Percentiles rank a stretch among this genome's conserved stretches.
These are phyloP conservation scores for Davidsoniella australis DNA, from an alignment of 2,329 filamentous ascomycete species.

Conservation along the genomic window DNA sequence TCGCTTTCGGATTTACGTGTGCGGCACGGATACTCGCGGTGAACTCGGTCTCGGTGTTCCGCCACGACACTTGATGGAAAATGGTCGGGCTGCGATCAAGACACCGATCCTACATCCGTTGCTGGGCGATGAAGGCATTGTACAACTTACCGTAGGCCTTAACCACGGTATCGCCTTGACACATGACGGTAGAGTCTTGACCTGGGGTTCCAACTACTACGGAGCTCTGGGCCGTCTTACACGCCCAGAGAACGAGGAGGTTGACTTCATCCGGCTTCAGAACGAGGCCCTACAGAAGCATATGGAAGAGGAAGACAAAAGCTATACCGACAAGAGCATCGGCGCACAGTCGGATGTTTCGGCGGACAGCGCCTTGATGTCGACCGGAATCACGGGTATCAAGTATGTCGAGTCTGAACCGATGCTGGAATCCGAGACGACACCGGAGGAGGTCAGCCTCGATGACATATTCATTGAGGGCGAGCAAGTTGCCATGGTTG, in stretches of 20 bases:
- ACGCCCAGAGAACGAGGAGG: background rate
- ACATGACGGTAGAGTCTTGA: conserved; percentile 43
- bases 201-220: conserved; percentile 52
- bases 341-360: conserved; percentile 19
- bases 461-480: conserved; percentile 33
- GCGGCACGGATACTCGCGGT: conserved; percentile 44
- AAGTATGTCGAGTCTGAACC: conserved; percentile 44
- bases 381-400: conserved; percentile 30
- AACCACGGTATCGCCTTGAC: conserved; percentile 48
- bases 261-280: background rate
- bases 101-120: conserved; percentile 30
- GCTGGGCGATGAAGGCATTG: conserved; percentile 37
- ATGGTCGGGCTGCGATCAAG: conserved; percentile 20
- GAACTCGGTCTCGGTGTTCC: conserved; percentile 33
- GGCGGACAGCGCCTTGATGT: conserved; percentile 16
- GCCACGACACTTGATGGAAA: too few relatives aligned
- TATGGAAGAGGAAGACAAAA: background rate
- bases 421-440: conserved; percentile 4
- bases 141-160: conserved; percentile 43
- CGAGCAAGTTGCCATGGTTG: conserved; percentile 35
- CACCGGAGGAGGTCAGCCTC: conserved; percentile 18
- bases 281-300: background rate
- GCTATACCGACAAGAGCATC: too few relatives aligned
- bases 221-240: conserved; percentile 44
- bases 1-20: conserved; percentile 40